Evolutionary conservation across 2,329 filamentous ascomycete species (phyloP), one percentile per base, ranked within the genome.

Genomic region (Tolypocladium inflatum): DNA sequence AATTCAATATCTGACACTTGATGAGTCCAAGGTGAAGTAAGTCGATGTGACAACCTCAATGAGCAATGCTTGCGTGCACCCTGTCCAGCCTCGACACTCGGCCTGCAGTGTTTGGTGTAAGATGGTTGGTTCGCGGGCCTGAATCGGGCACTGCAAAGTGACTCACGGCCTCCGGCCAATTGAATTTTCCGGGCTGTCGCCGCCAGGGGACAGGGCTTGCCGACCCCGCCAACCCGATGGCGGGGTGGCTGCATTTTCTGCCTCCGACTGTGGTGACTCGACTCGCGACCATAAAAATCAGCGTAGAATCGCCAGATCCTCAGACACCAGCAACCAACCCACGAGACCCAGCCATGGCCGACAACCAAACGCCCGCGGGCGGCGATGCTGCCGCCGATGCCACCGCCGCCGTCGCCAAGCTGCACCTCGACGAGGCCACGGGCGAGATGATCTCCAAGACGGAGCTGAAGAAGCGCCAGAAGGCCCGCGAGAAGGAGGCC

Each of bases 401-500:
- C 67, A 71, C 85, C 62, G 82, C 81, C 65, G 74, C 76, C 66
- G 74, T 87, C 64, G 82, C 82, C 69, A 90, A 93, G 77, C 81
- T 96, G 65, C 83, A 92, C 74, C 83, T 94, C 55, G 94, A 99
- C 74, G 90, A 95, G 70, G 90, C 92, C 63, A 97, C 94, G 17
- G 94, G 94, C 68, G 94, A 99, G 78, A 86, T 76, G 74, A 72
- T 88, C 61, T 92, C 89, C 78, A 92, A 92, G 85, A 84, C 86
- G 19, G 88, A 92, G 77, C 80, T 97, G 73, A 99, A 99, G 90
- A 93, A 90, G 80, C 87, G 93, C 69, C 85, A 92, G 79, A 99
- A 99, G 90, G 82, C 87, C 71, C 87, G 93, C 65, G 85, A 93
- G 74, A 86, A 84, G 75, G 91, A 95, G 61, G 88, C 88, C 65